Percentiles rank a stretch among this genome's conserved stretches.
Conservation (phyloP, 176 grass and related monocot genomes). For the Bolboschoenus planiculmis region DNA sequence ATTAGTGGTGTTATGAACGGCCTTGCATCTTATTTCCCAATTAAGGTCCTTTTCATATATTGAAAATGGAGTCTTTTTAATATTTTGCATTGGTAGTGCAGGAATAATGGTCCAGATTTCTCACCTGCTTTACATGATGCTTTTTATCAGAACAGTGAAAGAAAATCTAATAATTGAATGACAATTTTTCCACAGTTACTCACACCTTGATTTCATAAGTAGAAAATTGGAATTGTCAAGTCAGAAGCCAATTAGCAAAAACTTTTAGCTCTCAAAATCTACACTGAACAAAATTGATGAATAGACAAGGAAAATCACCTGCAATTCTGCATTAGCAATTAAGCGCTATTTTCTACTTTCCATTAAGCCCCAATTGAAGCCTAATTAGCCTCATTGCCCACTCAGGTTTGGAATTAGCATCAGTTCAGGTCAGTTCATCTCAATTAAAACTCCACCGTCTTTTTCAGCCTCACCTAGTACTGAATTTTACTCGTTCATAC, state of each 20-base stretch:
- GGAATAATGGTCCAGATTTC: not conserved
- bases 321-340: not conserved
- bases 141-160: not conserved
- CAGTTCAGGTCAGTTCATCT: not conserved
- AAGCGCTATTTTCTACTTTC: not conserved
- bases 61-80: not conserved
- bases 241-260: not conserved
- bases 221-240: not conserved
- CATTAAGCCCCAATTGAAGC: not conserved
- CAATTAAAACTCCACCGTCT: not conserved
- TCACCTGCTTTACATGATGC: not conserved
- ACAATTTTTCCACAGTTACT: not conserved
- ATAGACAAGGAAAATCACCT: not conserved
- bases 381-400: not conserved
- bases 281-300: not conserved
- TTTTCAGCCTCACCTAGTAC: not conserved
- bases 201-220: not conserved
- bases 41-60: not conserved
- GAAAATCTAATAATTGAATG: not conserved
- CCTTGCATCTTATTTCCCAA: constrained; percentile 1
- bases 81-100: not conserved
- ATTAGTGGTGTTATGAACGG: not conserved
- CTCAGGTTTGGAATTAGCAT: not conserved
- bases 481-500: not conserved
- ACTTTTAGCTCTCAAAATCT: not conserved